Conservation (phyloP, 2,329 filamentous ascomycete species). For the Gaeumannomyces sp. region DNA sequence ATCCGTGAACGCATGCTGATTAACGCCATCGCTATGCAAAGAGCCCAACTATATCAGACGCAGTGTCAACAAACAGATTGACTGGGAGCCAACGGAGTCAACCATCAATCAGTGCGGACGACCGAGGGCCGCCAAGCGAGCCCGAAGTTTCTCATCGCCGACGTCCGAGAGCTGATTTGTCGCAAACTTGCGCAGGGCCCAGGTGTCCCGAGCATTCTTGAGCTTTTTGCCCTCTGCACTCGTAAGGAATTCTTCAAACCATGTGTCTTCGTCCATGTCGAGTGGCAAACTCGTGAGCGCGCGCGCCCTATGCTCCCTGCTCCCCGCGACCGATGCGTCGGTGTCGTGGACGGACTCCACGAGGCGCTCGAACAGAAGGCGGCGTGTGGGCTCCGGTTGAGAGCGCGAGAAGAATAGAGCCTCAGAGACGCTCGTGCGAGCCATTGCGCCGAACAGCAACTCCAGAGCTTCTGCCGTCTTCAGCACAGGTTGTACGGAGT, state of each 20-base stretch:
- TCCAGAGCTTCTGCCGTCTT: conserved; percentile 54
- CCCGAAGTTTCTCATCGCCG: conserved; percentile 28
- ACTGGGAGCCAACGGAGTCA: background rate
- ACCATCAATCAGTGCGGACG: background rate
- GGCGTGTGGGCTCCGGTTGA: conserved; percentile 55
- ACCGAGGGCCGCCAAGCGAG: conserved; percentile 4
- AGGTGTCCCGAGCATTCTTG: conserved; percentile 63
- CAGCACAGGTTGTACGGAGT: conserved; percentile 69
- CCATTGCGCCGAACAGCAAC: conserved; percentile 64
- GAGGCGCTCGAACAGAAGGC: conserved; percentile 60
- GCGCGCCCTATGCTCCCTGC: conserved; percentile 17
- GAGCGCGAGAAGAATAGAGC: conserved; percentile 67
- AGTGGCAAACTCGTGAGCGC: conserved; percentile 64
- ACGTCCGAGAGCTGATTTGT: conserved; percentile 52
- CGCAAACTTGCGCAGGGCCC: conserved; percentile 67
- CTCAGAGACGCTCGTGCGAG: conserved; percentile 61
- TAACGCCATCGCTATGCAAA: conserved; percentile 10
- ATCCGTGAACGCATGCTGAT: background rate
- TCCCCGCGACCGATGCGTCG: conserved; percentile 3
- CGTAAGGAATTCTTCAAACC: conserved; percentile 65
- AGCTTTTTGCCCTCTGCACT: conserved; percentile 58
- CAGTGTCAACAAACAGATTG: background rate
- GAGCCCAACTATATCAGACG: background rate
- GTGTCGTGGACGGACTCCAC: conserved; percentile 47
- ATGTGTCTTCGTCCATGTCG: conserved; percentile 62